These are phyloP conservation scores for Aspergillus ibericus DNA, from an alignment of 2,329 filamentous ascomycete genomes.

Conservation along the genomic window DNA sequence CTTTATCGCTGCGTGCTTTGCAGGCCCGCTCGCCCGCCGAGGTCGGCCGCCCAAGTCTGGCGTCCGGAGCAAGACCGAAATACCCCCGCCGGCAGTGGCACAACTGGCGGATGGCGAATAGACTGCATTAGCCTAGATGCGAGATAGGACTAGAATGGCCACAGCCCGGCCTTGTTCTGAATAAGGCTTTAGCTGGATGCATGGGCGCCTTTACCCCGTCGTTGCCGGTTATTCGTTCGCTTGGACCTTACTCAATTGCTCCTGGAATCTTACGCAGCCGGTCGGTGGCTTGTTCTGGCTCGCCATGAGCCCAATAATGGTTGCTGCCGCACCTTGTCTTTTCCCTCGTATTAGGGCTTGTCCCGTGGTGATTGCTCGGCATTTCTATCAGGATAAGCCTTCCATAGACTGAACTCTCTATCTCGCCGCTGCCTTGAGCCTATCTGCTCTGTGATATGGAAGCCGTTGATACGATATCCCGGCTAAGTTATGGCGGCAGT, in stretches of 20 bases:
- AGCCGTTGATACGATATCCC: background rate
- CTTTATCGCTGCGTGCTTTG: background rate
- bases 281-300: background rate
- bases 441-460: background rate
- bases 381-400: conserved; percentile 4
- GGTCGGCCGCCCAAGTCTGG: background rate
- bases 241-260: conserved; percentile 16
- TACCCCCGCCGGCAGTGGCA: background rate
- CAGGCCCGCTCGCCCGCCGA: background rate
- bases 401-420: background rate
- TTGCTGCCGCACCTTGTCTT: background rate
- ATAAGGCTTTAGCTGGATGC: background rate
- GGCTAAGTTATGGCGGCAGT: background rate
- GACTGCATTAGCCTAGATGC: background rate
- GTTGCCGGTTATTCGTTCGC: conserved; percentile 4
- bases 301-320: background rate
- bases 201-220: background rate
- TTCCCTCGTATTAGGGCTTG: background rate
- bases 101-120: background rate
- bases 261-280: background rate
- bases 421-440: background rate
- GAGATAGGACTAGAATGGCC: background rate
- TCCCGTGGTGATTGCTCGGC: background rate
- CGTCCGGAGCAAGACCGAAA: background rate
- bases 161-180: background rate